A percentile compares a stretch with the other conserved stretches of the same genome.
Evolutionary conservation across 164 flowering plant genomes (phyloP).

Genomic region (Cinnamomum micranthum): DNA sequence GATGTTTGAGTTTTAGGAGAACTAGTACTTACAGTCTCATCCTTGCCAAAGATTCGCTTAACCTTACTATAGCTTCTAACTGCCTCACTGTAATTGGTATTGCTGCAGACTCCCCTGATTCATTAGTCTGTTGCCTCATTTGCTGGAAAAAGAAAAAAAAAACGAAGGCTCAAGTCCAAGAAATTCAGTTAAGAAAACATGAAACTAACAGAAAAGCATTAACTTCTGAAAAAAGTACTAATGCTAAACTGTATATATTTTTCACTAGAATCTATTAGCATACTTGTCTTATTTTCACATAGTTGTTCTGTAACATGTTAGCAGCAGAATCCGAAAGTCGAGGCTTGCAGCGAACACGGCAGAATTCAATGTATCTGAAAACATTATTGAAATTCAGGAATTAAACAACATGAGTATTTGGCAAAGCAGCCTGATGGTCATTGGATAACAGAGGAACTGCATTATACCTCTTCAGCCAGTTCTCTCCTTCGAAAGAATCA

Average conservation of each 20-base stretch:
- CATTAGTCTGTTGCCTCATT: slow-evolving; percentile 94
- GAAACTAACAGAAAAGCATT: neutral
- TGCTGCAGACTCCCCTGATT: slow-evolving; percentile 85
- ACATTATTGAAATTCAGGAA: slow-evolving; percentile 6
- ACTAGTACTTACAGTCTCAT: slow-evolving; percentile 80
- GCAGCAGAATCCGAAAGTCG: slow-evolving; percentile 90
- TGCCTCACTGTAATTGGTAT: slow-evolving; percentile 98
- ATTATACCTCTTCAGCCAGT: slow-evolving; percentile 88
- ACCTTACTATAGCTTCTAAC: slow-evolving; percentile 87
- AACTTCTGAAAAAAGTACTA: neutral
- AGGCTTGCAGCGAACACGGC: slow-evolving; percentile 71
- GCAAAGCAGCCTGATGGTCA: neutral
- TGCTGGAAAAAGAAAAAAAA: slow-evolving; percentile 40
- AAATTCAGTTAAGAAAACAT: neutral
- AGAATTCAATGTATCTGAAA: slow-evolving; percentile 84
- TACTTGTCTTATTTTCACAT: slow-evolving; percentile 96
- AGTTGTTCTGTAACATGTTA: slow-evolving; percentile 61
- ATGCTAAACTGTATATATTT: neutral
- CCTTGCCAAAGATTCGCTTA: slow-evolving; percentile 94
- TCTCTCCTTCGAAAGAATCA: slow-evolving; percentile 68
- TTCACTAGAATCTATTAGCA: neutral
- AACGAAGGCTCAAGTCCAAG: neutral
- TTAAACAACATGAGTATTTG: neutral
- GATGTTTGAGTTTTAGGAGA: neutral
- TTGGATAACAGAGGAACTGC: neutral